Base-by-base conservation (phyloP, 768 basidiomycete genomes). In the Naematelia encephala region DNA sequence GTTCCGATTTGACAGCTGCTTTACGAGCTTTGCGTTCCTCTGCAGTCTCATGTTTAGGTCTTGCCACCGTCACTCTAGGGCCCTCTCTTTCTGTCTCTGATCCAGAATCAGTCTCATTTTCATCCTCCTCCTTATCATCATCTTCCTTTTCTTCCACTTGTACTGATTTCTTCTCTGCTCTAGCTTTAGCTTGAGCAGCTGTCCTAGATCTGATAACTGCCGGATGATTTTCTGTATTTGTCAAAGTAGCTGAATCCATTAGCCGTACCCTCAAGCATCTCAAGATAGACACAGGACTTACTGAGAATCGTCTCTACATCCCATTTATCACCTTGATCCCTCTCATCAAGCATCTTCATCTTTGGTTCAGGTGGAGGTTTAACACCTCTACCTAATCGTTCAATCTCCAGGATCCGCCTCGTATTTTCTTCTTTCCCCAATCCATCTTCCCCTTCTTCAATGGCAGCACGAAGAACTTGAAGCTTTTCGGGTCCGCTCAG, bases 221-320 rank as follows among this genome's bases (percentile, higher is more conserved):
- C 0, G 96, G 96, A 74, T 98, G 96, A 70, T 99, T 99, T 75
- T 96, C 96, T 5, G 97, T 81, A 72, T 96, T 99, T n/a, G 91
- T 88, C 73, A 92, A 93, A 10, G 93, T 97, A 8, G 88, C 94
- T 96, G 70, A 19, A 11, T 5, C n/a, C n/a, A n/a, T n/a, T n/a
- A n/a, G n/a, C 34, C 34, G 8, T 39, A 8, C 34, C 8, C 34
- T 8, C 8, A 8, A 39, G 34, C 8, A 8, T 39, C 34, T 16
- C 42, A 22, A 43, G 51, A 14, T 29, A 8, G 25, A 51, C 21
- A 1, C 4, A 14, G n/a, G n/a, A 82, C 89, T 75, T 76, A 94
- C 94, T 86, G 1, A 99, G 80, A 39, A 99, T 88, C 1, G 91
- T 96, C 77, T 99, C 93, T 61, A 90, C 93, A 73, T 99, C 96